These are phyloP conservation scores for Mortierella sp. DNA, from an alignment of 371 early-diverging fungal genomes.

Conservation along the genomic window DNA sequence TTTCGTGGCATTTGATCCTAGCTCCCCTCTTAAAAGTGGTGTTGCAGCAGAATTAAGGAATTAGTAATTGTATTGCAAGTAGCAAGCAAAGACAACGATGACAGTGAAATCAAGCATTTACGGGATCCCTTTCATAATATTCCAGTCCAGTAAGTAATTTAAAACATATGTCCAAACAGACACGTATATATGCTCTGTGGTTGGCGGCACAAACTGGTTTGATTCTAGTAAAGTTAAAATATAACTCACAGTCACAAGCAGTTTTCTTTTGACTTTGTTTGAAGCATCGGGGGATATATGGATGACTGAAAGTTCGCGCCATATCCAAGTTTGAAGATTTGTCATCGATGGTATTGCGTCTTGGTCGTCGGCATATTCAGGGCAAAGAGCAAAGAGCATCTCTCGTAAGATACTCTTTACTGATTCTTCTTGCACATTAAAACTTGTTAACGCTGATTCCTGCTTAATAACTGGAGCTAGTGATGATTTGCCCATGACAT, in stretches of 20 bases:
- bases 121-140: background rate
- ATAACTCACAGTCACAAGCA: conserved; percentile 5
- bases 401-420: conserved; percentile 1
- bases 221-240: background rate
- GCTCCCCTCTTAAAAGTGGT: conserved; percentile 7
- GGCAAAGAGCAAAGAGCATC: conserved; percentile 7
- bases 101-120: background rate
- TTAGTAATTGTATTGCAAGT: background rate
- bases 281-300: background rate
- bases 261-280: background rate
- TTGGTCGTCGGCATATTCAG: conserved; percentile 10
- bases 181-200: conserved; percentile 23
- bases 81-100: background rate
- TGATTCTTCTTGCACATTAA: background rate
- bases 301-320: background rate
- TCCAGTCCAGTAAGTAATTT: conserved; percentile 5
- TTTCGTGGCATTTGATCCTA: conserved; percentile 11
- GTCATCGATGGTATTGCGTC: conserved; percentile 2
- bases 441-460: background rate
- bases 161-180: conserved; percentile 15
- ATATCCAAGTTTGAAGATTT: conserved; percentile 9
- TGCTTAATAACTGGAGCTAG: conserved; percentile 8
- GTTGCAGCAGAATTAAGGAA: background rate
- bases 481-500: background rate
- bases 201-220: background rate